Percentiles rank a stretch among this genome's conserved stretches.
These are phyloP conservation scores for Cornus suecica DNA, from an alignment of 148 eudicot genomes.

Conservation along the genomic window DNA sequence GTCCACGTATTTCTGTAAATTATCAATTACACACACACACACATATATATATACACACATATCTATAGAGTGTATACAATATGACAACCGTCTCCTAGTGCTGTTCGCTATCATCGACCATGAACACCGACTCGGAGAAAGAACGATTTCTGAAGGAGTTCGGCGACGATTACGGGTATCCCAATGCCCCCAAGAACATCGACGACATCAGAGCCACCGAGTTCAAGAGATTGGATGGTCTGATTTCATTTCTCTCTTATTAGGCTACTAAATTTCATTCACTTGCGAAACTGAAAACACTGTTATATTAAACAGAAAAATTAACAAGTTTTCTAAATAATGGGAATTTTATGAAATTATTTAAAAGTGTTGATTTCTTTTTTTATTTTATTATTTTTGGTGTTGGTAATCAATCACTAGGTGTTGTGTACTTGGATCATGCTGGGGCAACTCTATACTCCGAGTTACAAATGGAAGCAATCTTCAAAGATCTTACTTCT, in stretches of 20 bases:
- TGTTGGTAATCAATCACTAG: slow-evolving; percentile 33
- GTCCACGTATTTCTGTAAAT: too few relatives aligned
- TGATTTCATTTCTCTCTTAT: slow-evolving; percentile 2
- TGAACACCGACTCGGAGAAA: slow-evolving; percentile 41
- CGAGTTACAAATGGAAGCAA: slow-evolving; percentile 81
- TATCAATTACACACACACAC: too few relatives aligned
- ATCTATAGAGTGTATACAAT: too few relatives aligned
- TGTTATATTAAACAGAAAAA: too few relatives aligned
- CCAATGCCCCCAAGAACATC: slow-evolving; percentile 62
- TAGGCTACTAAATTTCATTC: neutral
- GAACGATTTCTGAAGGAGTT: slow-evolving; percentile 63
- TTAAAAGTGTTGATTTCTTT: neutral
- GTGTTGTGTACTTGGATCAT: slow-evolving; percentile 83
- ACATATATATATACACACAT: too few relatives aligned
- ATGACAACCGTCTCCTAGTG: too few relatives aligned
- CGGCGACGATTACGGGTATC: slow-evolving; percentile 76
- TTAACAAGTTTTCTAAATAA: too few relatives aligned
- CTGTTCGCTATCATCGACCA: neutral
- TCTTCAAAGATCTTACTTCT: slow-evolving; percentile 67
- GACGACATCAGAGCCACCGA: slow-evolving; percentile 78
- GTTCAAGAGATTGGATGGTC: slow-evolving; percentile 63
- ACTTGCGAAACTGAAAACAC: neutral
- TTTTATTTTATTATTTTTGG: neutral
- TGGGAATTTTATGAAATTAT: too few relatives aligned
- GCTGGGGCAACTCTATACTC: slow-evolving; percentile 96